A percentile compares a stretch with the other conserved stretches of the same genome.
These are phyloP conservation scores for Aschersonia sp. DNA, from an alignment of 2,329 filamentous ascomycete genomes.

Conservation along the genomic window DNA sequence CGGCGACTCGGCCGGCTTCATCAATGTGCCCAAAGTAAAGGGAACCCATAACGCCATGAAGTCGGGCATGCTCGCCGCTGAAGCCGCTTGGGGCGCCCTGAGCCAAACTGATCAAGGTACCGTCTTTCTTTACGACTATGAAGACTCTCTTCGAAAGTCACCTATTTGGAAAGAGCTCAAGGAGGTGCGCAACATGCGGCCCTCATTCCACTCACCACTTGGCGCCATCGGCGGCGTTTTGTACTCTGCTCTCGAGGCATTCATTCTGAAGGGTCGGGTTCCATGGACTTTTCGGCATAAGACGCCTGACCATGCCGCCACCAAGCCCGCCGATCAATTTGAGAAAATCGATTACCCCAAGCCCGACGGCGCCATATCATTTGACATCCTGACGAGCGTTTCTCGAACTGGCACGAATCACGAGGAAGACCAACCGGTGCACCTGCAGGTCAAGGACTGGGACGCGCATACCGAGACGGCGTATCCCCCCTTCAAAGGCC, in stretches of 20 bases:
- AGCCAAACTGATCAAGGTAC: slow-evolving; percentile 42
- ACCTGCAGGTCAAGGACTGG: slow-evolving; percentile 91
- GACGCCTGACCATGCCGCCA: slow-evolving; percentile 61
- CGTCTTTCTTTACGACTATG: slow-evolving; percentile 89
- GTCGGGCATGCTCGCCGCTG: slow-evolving; percentile 89
- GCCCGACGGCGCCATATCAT: slow-evolving; percentile 86
- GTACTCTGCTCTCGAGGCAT: slow-evolving; percentile 90
- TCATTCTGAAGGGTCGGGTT: slow-evolving; percentile 65
- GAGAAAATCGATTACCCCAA: slow-evolving; percentile 93
- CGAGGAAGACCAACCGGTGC: slow-evolving; percentile 95
- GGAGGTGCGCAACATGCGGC: slow-evolving; percentile 93
- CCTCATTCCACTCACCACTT: slow-evolving; percentile 78
- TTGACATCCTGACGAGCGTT: slow-evolving; percentile 92
- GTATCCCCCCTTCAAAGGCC: slow-evolving; percentile 76
- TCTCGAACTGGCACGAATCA: slow-evolving; percentile 95
- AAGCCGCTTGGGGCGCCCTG: slow-evolving; percentile 74
- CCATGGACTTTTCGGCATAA: slow-evolving; percentile 92
- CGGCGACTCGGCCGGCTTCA: slow-evolving; percentile 88
- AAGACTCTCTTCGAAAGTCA: slow-evolving; percentile 73
- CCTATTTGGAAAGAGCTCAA: slow-evolving; percentile 89
- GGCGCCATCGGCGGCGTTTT: slow-evolving; percentile 80
- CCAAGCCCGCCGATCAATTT: slow-evolving; percentile 65
- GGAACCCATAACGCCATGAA: slow-evolving; percentile 97
- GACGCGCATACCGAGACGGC: slow-evolving; percentile 73
- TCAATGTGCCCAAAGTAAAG: slow-evolving; percentile 98